Base-by-base conservation (phyloP, 805 yeast genomes). In the Suhomyces faveliae region DNA sequence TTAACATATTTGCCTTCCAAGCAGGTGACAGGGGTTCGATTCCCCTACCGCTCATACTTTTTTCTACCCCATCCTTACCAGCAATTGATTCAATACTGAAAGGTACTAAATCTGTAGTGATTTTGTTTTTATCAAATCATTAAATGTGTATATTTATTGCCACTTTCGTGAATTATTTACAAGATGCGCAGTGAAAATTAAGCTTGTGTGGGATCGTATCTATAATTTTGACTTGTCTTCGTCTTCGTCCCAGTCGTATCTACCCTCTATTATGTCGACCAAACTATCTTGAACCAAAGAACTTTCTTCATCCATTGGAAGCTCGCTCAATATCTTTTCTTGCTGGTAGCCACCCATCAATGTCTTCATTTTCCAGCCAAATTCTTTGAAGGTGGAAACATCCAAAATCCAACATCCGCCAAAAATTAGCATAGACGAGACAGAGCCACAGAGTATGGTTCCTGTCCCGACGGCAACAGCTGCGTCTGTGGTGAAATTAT, bases 341-440 rank as follows among this genome's bases (percentile, higher is more conserved):
- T 78, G 80, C 45, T 79, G 79, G 43, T 80, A 81, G 9, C 94
- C 95, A 35, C 95, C 94, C 57, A 87, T 66, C 44, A 71, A 59
- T 8, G 71, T 63, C 63, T 83, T 84, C 82, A 87, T 79, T 59
- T 77, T 77, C 70, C 73, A 72, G 2, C 91, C 85, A 63, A 89
- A 87, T 61, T 89, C 96, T 47, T 75, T 71, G 41, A 85, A 72
- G 23, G 71, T 74, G 6, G 87, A 78, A 9, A 89, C 84, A 59
- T 89, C 96, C 66, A 78, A 74, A 35, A 83, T 73, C 96, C 96
- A 90, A 58, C 89, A 83, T 2, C 82, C 73, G 2, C 96, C 95
- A 35, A 87, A 79, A 1, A 83, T 71, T 4, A 80, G 66, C 89
- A 88, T 87, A 1, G 88, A 78, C 56, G 85, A 78, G 0, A 89